These are phyloP conservation scores for Brasenia schreberi DNA, from an alignment of 164 flowering plant genomes.

Conservation along the genomic window DNA sequence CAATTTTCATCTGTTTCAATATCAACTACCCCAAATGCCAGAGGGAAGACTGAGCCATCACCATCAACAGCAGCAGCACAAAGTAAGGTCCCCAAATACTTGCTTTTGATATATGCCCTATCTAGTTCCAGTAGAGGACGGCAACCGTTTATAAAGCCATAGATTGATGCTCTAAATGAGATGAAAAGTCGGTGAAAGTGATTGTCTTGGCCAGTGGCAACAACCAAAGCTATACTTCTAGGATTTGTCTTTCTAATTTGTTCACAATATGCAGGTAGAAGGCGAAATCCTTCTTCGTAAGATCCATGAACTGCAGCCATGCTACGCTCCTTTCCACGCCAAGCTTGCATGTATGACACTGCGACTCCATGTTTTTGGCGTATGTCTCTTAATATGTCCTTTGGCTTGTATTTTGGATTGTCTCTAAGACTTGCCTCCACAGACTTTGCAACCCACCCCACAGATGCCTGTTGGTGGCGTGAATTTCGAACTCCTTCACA, in stretches of 20 bases:
- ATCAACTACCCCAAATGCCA: conserved; percentile 88
- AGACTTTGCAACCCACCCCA: conserved; percentile 98
- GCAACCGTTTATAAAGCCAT: conserved; percentile 83
- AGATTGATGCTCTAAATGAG: conserved; percentile 82
- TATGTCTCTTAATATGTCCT: conserved; percentile 84
- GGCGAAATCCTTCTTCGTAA: conserved; percentile 45
- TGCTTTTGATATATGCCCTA: conserved; percentile 77
- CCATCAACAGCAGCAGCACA: conserved; percentile 85
- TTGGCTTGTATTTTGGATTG: conserved; percentile 92
- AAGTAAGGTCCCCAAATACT: conserved; percentile 67
- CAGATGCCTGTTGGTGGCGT: conserved; percentile 96
- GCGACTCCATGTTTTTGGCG: conserved; percentile 92
- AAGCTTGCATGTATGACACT: conserved; percentile 97
- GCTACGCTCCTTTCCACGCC: conserved; percentile 98
- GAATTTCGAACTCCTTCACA: conserved; percentile 89
- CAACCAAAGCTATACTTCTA: conserved; percentile 70
- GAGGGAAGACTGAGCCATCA: conserved; percentile 69
- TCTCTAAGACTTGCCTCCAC: conserved; percentile 80
- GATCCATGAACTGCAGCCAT: conserved; percentile 93
- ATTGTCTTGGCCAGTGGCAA: conserved; percentile 78
- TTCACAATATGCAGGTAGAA: conserved; percentile 52
- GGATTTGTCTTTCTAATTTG: conserved; percentile 46
- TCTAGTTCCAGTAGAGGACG: conserved; percentile 92
- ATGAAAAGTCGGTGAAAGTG: conserved; percentile 82
- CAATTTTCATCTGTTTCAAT: conserved; percentile 75